Conservation (phyloP, 306 rosid genomes). For the Ormosia semicastrata region DNA sequence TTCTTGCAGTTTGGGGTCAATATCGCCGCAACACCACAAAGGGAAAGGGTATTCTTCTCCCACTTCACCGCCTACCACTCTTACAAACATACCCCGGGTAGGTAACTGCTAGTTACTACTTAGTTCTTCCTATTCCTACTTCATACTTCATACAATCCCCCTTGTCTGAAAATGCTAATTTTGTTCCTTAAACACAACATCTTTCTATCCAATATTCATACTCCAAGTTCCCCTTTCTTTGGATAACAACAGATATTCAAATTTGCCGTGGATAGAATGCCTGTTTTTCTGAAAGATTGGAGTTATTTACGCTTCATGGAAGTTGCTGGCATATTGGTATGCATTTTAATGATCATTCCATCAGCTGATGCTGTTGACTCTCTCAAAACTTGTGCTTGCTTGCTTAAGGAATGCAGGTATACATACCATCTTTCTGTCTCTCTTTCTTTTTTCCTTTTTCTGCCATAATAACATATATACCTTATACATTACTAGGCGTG, state of each 20-base stretch:
- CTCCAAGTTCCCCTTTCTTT: neutral
- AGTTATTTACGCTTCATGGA: slow-evolving; percentile 43
- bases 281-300: slow-evolving; percentile 44
- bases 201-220: neutral
- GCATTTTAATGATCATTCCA: slow-evolving; percentile 60
- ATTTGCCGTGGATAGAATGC: slow-evolving; percentile 28
- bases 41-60: slow-evolving; percentile 33
- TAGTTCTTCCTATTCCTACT: neutral
- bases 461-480: neutral
- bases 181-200: neutral
- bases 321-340: slow-evolving; percentile 53
- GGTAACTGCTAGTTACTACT: neutral
- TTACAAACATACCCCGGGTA: slow-evolving; percentile 46
- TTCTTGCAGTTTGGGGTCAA: slow-evolving; percentile 32
- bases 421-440: neutral
- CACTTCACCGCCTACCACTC: slow-evolving; percentile 4
- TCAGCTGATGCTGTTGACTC: slow-evolving; percentile 89
- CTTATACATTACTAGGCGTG: neutral
- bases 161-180: neutral
- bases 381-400: slow-evolving; percentile 93
- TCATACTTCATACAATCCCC: neutral
- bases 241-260: slow-evolving; percentile 31
- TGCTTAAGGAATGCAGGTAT: slow-evolving; percentile 94
- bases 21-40: slow-evolving; percentile 24
- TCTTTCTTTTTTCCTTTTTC: neutral